phyloP scores from a whole-genome alignment of 805 yeast genomes.

The Nadsonia fulvescens region DNA sequence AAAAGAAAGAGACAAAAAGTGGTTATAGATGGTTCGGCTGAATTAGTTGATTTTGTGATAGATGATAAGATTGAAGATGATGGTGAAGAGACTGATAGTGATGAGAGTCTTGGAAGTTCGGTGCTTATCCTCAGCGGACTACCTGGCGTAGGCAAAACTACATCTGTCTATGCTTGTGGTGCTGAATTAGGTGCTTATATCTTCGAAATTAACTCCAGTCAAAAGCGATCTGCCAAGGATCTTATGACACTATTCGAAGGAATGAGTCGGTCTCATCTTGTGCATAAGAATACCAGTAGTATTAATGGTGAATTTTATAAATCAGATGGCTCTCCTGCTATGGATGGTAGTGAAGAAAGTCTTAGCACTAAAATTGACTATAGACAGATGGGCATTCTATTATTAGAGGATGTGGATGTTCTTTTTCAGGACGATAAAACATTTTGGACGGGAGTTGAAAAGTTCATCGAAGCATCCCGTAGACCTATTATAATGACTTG shows the following conservation, averaged over 20 bases:
- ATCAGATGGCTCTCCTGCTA: no score
- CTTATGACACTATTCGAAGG: slow-evolving; percentile 48
- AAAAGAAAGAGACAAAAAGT: slow-evolving; percentile 1
- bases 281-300: no score
- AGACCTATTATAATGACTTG: slow-evolving; percentile 61
- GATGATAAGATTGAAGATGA: no score
- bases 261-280: slow-evolving; percentile 65
- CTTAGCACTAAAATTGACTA: no score
- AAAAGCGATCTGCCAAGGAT: slow-evolving; percentile 53
- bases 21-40: no score
- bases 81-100: slow-evolving; percentile 24
- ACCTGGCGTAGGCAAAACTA: slow-evolving; percentile 61
- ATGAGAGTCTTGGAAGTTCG: slow-evolving; percentile 48
- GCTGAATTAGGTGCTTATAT: slow-evolving; percentile 48
- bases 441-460: slow-evolving; percentile 61
- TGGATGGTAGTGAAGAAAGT: no score
- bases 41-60: no score
- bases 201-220: slow-evolving; percentile 63
- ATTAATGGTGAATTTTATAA: no score
- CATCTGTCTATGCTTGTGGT: slow-evolving; percentile 51
- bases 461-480: slow-evolving; percentile 39
- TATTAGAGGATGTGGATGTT: slow-evolving; percentile 76
- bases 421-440: slow-evolving; percentile 59
- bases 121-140: slow-evolving; percentile 42
- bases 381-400: no score